Evolutionary conservation across 768 basidiomycete species (phyloP).

Genomic region (Podaxis mareebaensis): DNA sequence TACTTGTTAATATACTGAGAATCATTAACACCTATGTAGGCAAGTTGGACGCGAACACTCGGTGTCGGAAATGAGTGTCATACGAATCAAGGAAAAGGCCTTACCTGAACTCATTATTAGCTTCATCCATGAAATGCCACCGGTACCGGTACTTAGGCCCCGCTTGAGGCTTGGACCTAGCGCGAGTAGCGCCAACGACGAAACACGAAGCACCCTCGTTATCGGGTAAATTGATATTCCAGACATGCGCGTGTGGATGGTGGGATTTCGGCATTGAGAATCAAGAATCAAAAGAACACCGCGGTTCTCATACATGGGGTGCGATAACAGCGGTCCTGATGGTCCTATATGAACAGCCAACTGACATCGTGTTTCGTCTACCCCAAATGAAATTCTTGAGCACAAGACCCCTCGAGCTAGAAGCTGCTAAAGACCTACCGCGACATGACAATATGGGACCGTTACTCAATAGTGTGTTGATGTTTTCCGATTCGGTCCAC

Average conservation of each 20-base stretch:
- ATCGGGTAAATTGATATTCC: not conserved
- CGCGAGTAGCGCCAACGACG: not conserved
- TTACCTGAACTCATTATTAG: not conserved
- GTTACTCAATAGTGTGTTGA: not conserved
- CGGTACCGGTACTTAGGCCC: not conserved
- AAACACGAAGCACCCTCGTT: not conserved
- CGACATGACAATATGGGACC: not conserved
- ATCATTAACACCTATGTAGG: conserved; percentile 2
- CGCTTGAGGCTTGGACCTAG: not conserved
- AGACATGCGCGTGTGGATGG: not conserved
- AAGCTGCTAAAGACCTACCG: conserved; percentile 1
- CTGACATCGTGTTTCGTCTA: not conserved
- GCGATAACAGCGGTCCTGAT: conserved; percentile 6
- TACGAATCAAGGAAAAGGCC: conserved; percentile 4
- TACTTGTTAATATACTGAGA: conserved; percentile 4
- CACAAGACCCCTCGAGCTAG: not conserved
- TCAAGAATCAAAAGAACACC: not conserved
- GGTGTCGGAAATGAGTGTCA: not conserved
- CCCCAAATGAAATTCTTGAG: not conserved
- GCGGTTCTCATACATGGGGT: not conserved
- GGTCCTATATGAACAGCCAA: not conserved
- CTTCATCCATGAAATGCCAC: not conserved
- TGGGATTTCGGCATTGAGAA: not conserved
- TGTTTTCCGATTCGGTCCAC: not conserved
- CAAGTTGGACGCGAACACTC: not conserved